Conservation (phyloP, 192 early-diverging fungal genomes). For the Podochytrium sp. region DNA sequence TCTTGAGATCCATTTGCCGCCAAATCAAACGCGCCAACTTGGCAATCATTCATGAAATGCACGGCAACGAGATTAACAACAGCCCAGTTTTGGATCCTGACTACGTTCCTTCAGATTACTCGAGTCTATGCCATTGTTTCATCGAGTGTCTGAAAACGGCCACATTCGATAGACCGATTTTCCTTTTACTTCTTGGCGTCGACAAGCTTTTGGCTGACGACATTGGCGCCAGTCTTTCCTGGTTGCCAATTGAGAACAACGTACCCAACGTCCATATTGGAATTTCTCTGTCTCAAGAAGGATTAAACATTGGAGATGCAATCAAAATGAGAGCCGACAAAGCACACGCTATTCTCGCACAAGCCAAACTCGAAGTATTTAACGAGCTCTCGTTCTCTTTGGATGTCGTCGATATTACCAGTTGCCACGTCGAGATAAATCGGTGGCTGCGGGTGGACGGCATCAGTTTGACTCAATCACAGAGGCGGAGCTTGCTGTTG, state of each 20-base stretch:
- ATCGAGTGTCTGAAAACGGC: slow-evolving; percentile 11
- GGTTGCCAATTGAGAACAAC: slow-evolving; percentile 31
- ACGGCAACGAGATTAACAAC: background rate
- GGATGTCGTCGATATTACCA: slow-evolving; percentile 13
- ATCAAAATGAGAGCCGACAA: background rate
- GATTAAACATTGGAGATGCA: background rate
- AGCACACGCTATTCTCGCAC: background rate
- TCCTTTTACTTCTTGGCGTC: slow-evolving; percentile 17
- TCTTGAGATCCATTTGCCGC: slow-evolving; percentile 28
- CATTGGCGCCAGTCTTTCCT: background rate
- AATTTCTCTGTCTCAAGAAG: slow-evolving; percentile 3
- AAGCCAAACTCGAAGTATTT: slow-evolving; percentile 15
- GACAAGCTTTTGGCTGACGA: slow-evolving; percentile 24
- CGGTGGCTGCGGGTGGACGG: slow-evolving; percentile 15
- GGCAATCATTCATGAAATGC: background rate
- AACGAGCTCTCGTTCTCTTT: background rate
- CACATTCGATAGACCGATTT: slow-evolving; percentile 18
- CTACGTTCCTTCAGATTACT: slow-evolving; percentile 15
- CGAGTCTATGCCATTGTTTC: slow-evolving; percentile 10
- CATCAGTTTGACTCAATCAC: background rate
- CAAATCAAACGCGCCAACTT: slow-evolving; percentile 25
- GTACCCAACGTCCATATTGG: slow-evolving; percentile 25
- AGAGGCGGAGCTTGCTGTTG: slow-evolving; percentile 5
- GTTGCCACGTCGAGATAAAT: slow-evolving; percentile 23
- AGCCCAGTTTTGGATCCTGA: slow-evolving; percentile 29